Base-by-base conservation (phyloP, 2,329 filamentous ascomycete species). In the Neonectria magnoliae region DNA sequence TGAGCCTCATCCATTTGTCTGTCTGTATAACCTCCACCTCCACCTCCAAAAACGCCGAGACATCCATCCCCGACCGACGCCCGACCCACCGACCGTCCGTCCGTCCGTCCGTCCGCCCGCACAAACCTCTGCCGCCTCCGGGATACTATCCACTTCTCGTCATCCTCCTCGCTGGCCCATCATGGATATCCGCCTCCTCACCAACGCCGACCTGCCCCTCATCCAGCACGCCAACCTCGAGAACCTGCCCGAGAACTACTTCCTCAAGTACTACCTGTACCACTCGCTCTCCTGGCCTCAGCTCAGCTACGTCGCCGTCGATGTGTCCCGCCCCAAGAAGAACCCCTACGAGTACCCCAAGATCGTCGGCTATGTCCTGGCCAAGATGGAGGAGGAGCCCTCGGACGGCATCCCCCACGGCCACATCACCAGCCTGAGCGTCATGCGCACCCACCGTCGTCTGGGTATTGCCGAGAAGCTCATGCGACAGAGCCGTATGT, bases 241-340 rank as follows among this genome's bases (percentile, higher is more conserved):
- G 80, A 99, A 99, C 84, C 88, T 99, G 58, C 96, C 96, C 70
- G 96, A 99, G 82, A 99, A 99, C 86, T 99, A 99, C 88, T 98
- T 98, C 81, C 93, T 97, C 82, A 99, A 99, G 87, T 99, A 99
- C 87, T 99, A 99, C 85, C 90, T 99, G 76, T 99, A 99, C 88
- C 96, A 99, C 82, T 94, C 95, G 16, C 90, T 98, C 71, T 97
- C 94, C 74, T 99, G 96, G 96, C 96, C 96, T 50, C 95, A 98
- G 82, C 89, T 99, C 70, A 95, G 91, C 81, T 98, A 94, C 81
- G 95, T 99, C 62, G 96, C 96, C 73, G 94, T 99, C 74, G 95
- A 98, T 80, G 90, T 94, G 62, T 92, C 91, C 20, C 89, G 93
- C 38, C 92, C 93, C 36, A 87, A 87, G 73, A 91, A 91, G 78